These are phyloP conservation scores for Fusarium keratoplasticum DNA, from an alignment of 2,329 filamentous ascomycete genomes.

Conservation along the genomic window DNA sequence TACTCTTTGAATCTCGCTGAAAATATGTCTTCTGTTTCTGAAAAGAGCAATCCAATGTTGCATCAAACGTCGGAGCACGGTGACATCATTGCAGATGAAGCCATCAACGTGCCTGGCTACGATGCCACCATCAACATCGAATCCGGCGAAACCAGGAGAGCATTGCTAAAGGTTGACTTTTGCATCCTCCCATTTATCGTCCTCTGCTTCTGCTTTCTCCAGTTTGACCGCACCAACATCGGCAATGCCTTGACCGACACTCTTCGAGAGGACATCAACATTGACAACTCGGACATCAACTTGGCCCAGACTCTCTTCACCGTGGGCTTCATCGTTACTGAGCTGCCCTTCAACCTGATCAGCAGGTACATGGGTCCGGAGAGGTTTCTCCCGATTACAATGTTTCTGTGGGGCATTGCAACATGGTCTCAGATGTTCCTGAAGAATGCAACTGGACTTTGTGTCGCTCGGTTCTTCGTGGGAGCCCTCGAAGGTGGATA, in stretches of 20 bases:
- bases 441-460: conserved; percentile 40
- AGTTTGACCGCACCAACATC: conserved; percentile 55
- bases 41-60: conserved; percentile 9
- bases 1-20: not conserved
- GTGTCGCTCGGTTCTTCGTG: conserved; percentile 44
- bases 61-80: conserved; percentile 11
- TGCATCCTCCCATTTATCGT: conserved; percentile 46
- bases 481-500: conserved; percentile 48
- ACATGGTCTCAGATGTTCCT: conserved; percentile 47
- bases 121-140: conserved; percentile 28
- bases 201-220: conserved; percentile 48
- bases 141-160: conserved; percentile 21
- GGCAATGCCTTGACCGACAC: conserved; percentile 64
- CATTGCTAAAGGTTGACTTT: conserved; percentile 42
- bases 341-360: conserved; percentile 49
- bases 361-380: conserved; percentile 45
- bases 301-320: conserved; percentile 63
- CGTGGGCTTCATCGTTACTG: conserved; percentile 60
- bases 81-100: conserved; percentile 24
- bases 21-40: conserved; percentile 26
- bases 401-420: conserved; percentile 46
- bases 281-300: conserved; percentile 64
- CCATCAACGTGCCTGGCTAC: conserved; percentile 41
- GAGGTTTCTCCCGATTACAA: conserved; percentile 45
- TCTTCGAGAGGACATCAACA: conserved; percentile 59